Evolutionary conservation across 495 filamentous ascomycete genomes (phyloP).

Genomic region (Cryomyces minteri): DNA sequence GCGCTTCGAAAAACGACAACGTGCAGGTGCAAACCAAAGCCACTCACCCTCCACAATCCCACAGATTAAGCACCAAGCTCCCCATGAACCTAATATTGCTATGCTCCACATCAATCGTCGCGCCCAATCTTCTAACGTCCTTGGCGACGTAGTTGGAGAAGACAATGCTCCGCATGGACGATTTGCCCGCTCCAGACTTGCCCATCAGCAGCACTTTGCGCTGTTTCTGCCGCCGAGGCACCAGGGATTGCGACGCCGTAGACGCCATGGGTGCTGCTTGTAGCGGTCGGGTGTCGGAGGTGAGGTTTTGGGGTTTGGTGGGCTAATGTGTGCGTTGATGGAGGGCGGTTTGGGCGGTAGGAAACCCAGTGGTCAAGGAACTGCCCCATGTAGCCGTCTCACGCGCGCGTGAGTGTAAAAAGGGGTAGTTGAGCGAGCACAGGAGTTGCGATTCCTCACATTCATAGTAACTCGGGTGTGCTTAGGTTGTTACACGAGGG

Average conservation of each 20-base stretch:
- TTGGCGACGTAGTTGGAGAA: constrained; percentile 97
- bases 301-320: too few species aligned
- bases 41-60: constrained; percentile 83
- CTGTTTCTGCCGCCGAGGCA: constrained; percentile 24
- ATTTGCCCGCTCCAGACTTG: constrained; percentile 98
- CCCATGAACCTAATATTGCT: constrained; percentile 96
- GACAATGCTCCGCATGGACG: constrained; percentile 94
- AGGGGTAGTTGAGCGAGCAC: too few species aligned
- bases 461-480: too few species aligned
- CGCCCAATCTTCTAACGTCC: constrained; percentile 81
- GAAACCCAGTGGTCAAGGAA: too few species aligned
- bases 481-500: too few species aligned
- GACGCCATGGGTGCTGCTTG: too few species aligned
- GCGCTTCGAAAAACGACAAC: not conserved
- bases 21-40: not conserved
- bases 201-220: constrained; percentile 39
- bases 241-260: not conserved
- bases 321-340: too few species aligned
- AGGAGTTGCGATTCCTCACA: too few species aligned
- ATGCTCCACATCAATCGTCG: constrained; percentile 97
- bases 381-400: too few species aligned
- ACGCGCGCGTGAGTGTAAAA: too few species aligned
- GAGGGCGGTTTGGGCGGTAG: too few species aligned
- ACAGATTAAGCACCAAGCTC: constrained; percentile 89
- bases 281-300: too few species aligned